Base-by-base conservation (phyloP, 2,329 filamentous ascomycete species). In the Stemphylium lycopersici region DNA sequence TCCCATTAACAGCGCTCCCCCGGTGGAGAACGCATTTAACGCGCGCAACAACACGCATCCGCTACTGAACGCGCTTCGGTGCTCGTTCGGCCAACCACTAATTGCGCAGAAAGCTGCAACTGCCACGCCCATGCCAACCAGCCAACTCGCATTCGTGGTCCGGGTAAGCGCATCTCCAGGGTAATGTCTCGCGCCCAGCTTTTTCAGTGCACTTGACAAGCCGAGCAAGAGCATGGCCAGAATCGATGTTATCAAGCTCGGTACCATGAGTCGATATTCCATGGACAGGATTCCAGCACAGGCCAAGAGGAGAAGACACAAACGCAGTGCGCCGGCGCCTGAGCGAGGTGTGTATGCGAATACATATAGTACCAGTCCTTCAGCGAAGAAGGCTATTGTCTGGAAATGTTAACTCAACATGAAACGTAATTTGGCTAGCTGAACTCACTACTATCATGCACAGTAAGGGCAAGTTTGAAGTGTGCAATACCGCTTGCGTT, bases 401-500 rank as follows among this genome's bases (percentile, higher is more conserved):
- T 61, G 31, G 29, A 13, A 52, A 18, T 22, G 13, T 45, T 58
- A 52, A 40, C 31, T 49, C 22, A 50, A 41, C 31, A 24, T 26
- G 32, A 16, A 18, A 20, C 24, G 32, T 13, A 20, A 16, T 4
- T 8, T 5, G 10, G 18, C 18, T 10, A 1, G 13, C n/a, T n/a
- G 38, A 60, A 43, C 69, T 61, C 57, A 73, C 72, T 2, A 61
- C 59, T 6, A 73, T 49, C 65, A 73, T 71, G 16, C 59, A 55
- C 11, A 75, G 49, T 0, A 71, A 65, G 2, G 71, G 56, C 2
- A 74, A 29, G 42, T 75, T 72, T 15, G 62, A 61, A 32, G 66
- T 66, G 48, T 73, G 72, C 16, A 75, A 36, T 7, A 72, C 48
- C 4, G 71, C 66, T 45, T 74, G 70, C 8, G 68, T 40, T 15